Conservation (phyloP, 1,284 basidiomycete species). For the Cryptococcus sp. region DNA sequence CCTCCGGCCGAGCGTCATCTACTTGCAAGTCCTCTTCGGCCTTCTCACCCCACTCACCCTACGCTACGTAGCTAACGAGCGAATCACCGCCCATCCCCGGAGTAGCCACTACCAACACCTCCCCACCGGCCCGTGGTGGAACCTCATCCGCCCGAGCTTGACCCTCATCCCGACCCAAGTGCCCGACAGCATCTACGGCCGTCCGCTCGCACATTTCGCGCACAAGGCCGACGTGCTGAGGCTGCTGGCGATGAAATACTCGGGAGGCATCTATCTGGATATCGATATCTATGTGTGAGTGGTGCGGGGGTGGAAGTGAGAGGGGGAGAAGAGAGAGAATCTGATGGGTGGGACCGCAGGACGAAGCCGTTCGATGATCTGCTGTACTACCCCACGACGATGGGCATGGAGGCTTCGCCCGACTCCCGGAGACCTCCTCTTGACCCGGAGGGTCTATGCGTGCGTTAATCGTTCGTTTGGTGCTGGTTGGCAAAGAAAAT, state of each 20-base stretch:
- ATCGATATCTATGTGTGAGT: slow-evolving; percentile 52
- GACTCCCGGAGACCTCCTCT: slow-evolving; percentile 34
- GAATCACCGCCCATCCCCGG: no score
- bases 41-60: neutral
- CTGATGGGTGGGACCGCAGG: slow-evolving; percentile 5
- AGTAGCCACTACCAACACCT: slow-evolving; percentile 47
- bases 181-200: slow-evolving; percentile 40
- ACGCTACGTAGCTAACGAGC: neutral
- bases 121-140: slow-evolving; percentile 50
- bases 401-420: slow-evolving; percentile 52
- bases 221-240: slow-evolving; percentile 49
- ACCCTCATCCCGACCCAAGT: slow-evolving; percentile 42
- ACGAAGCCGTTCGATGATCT: slow-evolving; percentile 43
- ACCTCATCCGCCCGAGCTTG: slow-evolving; percentile 42
- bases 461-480: no score
- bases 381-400: slow-evolving; percentile 46
- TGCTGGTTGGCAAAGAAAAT: no score
- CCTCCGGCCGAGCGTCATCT: slow-evolving; percentile 48
- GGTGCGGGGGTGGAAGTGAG: neutral
- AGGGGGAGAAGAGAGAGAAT: neutral
- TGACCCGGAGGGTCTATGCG: slow-evolving; percentile 49
- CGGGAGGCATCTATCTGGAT: slow-evolving; percentile 54
- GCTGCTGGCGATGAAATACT: slow-evolving; percentile 43
- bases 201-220: slow-evolving; percentile 44
- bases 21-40: slow-evolving; percentile 38